Conservation (phyloP, 768 basidiomycete genomes). For the Mycena sanguinolenta region DNA sequence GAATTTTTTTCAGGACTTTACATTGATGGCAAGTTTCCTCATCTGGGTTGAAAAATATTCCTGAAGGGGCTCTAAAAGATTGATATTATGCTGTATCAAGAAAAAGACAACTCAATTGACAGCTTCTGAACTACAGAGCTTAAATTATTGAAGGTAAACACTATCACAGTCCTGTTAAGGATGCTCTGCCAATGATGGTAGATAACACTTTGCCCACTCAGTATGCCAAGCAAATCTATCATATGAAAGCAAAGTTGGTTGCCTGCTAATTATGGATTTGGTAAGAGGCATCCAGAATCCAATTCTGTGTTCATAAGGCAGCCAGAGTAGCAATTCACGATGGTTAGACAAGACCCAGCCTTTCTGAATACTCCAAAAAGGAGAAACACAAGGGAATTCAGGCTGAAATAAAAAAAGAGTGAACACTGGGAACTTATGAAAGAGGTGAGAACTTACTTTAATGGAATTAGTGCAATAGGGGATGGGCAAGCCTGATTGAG, state of each 20-base stretch:
- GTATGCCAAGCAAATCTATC: background rate
- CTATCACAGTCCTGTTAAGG: background rate
- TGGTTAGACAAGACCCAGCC: slow-evolving; percentile 14
- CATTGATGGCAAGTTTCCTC: background rate
- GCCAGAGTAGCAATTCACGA: slow-evolving; percentile 9
- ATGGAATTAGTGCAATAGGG: too few species aligned
- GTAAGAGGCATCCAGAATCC: too few species aligned
- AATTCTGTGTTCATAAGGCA: too few species aligned
- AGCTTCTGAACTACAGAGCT: background rate
- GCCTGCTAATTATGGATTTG: slow-evolving; percentile 8
- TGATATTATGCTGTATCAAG: background rate
- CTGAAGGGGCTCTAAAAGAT: background rate
- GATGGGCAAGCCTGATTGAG: too few species aligned
- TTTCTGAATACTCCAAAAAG: slow-evolving; percentile 12
- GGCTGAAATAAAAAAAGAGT: slow-evolving; percentile 2
- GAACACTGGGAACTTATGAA: too few species aligned
- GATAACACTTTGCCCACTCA: slow-evolving; percentile 4
- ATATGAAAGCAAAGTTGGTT: slow-evolving; percentile 13
- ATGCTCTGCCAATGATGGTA: slow-evolving; percentile 3
- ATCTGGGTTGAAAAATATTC: background rate
- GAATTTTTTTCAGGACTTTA: too few species aligned
- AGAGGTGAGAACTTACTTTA: too few species aligned
- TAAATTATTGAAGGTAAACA: background rate
- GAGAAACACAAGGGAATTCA: background rate
- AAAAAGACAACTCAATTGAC: background rate